Conservation (phyloP, 1,284 basidiomycete genomes). For the Schizopora paradoxa region DNA sequence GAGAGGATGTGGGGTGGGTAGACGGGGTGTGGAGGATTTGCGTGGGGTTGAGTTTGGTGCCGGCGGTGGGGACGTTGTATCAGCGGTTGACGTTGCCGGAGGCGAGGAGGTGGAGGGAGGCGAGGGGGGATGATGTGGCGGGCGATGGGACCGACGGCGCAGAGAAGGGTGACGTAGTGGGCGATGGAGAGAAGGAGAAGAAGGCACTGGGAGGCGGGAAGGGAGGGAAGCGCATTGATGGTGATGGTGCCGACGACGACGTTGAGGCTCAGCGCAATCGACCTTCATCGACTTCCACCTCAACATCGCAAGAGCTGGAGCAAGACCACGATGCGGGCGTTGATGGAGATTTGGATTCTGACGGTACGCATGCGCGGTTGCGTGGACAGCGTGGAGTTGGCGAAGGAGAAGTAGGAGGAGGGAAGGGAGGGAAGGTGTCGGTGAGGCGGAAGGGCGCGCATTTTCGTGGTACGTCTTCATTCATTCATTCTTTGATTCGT, state of each 20-base stretch:
- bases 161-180: slow-evolving; percentile 12
- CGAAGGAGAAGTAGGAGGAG: slow-evolving; percentile 21
- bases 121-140: slow-evolving; percentile 34
- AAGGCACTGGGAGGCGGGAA: not conserved
- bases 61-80: slow-evolving; percentile 58
- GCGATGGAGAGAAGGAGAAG: slow-evolving; percentile 12
- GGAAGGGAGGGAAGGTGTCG: slow-evolving; percentile 18
- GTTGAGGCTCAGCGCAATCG: too few relatives aligned
- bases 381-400: slow-evolving; percentile 4
- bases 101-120: slow-evolving; percentile 49
- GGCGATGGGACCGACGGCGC: too few relatives aligned
- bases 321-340: too few relatives aligned
- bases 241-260: too few relatives aligned
- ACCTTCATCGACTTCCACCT: too few relatives aligned
- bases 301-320: too few relatives aligned
- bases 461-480: slow-evolving; percentile 32
- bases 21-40: slow-evolving; percentile 58
- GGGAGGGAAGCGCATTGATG: too few relatives aligned
- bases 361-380: not conserved
- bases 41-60: slow-evolving; percentile 48
- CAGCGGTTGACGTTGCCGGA: slow-evolving; percentile 74
- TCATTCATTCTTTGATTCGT: not conserved
- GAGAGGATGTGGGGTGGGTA: slow-evolving; percentile 53
- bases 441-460: slow-evolving; percentile 33
- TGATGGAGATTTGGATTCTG: too few relatives aligned